phyloP scores from a whole-genome alignment of 768 basidiomycete species.

The Lyophyllum atratum region DNA sequence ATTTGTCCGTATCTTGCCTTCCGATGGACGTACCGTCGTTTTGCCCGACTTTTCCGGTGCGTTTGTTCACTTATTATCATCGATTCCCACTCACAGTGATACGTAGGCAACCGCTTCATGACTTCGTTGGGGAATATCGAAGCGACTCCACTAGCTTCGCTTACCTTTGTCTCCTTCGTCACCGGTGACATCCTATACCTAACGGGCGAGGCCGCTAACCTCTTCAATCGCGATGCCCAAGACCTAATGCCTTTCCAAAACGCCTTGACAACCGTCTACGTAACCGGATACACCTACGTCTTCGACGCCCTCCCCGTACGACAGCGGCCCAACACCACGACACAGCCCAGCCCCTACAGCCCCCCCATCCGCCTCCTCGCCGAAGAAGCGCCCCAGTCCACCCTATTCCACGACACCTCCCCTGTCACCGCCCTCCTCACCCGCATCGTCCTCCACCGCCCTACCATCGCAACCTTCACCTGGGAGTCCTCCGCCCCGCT shows the following conservation, averaged over 20 bases:
- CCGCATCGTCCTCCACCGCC: slow-evolving; percentile 43
- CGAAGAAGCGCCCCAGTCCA: slow-evolving; percentile 39
- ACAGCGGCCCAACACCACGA: slow-evolving; percentile 29
- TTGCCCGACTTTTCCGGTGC: slow-evolving; percentile 64
- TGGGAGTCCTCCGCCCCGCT: slow-evolving; percentile 40
- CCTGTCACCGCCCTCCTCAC: slow-evolving; percentile 39
- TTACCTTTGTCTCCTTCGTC: slow-evolving; percentile 57
- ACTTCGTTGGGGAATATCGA: slow-evolving; percentile 66
- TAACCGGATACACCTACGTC: slow-evolving; percentile 57
- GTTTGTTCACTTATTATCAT: slow-evolving; percentile 7
- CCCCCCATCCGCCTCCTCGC: slow-evolving; percentile 56
- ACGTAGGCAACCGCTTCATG: slow-evolving; percentile 60
- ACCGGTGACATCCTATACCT: slow-evolving; percentile 62
- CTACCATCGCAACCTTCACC: slow-evolving; percentile 55
- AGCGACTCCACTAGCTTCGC: slow-evolving; percentile 53
- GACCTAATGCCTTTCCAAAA: slow-evolving; percentile 58
- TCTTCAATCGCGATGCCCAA: slow-evolving; percentile 49
- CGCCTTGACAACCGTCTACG: slow-evolving; percentile 45
- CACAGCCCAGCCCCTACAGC: slow-evolving; percentile 52
- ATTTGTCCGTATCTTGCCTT: slow-evolving; percentile 58
- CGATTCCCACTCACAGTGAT: not conserved
- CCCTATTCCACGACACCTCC: slow-evolving; percentile 29
- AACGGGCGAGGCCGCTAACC: slow-evolving; percentile 55
- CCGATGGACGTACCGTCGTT: slow-evolving; percentile 54
- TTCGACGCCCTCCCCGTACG: slow-evolving; percentile 56